Base-by-base conservation (phyloP, 441 rosid species). In the Pelargonium australe region DNA sequence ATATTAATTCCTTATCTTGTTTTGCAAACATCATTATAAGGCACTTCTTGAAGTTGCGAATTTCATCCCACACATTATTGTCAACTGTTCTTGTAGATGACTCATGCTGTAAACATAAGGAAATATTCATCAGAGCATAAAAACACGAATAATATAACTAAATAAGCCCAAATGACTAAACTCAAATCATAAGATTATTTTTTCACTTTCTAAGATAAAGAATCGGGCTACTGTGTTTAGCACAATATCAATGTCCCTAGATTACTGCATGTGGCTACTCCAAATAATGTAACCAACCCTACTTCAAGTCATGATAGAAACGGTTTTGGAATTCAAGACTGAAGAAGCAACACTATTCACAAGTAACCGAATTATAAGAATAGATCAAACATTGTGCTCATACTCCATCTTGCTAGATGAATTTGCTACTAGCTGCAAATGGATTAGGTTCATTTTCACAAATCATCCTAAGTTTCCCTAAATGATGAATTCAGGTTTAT, bases 31-130 rank as follows among this genome's bases (percentile, higher is more conserved):
- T 85, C 92, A 84, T 86, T 66, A 92, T 87, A 49, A 92, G 91
- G 81, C 98, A 90, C 81, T 92, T 92, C 80, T 92, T 93, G 82
- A 90, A 93, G 67, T 93, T 90, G 12, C 97, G 88, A 41, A 93
- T 87, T 84, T 93, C 97, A 13, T 85, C 92, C 98, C 97, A 87
- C 61, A 85, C 89, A 66, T 82, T 82, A 75, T 85, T 82, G 70
- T 92, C 97, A 7, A 87, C 83, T 0, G 72, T 82, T 76, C 94
- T 87, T 55, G 94, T 78, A 51, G 96, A 77, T 53, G 91, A 83
- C 66, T 93, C 98, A 66, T 93, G 98, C 97, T 92, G 89, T 53
- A 60, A 63, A 67, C 16, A 51, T 41, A 72, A 66, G 57, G 61
- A 61, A 63, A 34, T 25, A 7, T 2, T 44, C 41, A 37, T 57